These are phyloP conservation scores for Helminthosporium solani DNA, from an alignment of 2,329 filamentous ascomycete species.

Conservation along the genomic window DNA sequence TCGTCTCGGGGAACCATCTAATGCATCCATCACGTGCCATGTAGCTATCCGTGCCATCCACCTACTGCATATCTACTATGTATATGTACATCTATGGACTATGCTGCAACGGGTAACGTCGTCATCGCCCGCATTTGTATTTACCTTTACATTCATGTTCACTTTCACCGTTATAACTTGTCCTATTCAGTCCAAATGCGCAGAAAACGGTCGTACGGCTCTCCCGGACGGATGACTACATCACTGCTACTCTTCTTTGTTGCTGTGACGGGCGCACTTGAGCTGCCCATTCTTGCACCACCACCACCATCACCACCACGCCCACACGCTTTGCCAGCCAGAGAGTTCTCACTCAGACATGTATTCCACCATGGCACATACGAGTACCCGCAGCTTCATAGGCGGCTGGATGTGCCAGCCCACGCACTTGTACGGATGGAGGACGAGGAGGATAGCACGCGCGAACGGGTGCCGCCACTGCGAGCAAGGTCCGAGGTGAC, in stretches of 20 bases:
- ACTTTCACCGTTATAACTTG: background rate
- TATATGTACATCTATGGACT: slow-evolving; percentile 3
- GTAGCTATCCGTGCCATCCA: slow-evolving; percentile 1
- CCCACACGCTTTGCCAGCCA: slow-evolving; percentile 18
- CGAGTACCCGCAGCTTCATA: slow-evolving; percentile 72
- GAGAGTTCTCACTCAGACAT: slow-evolving; percentile 65
- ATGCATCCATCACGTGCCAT: background rate
- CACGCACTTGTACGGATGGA: slow-evolving; percentile 64
- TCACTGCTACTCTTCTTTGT: slow-evolving; percentile 67
- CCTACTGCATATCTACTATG: too few relatives aligned
- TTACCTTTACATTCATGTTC: too few relatives aligned
- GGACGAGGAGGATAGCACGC: slow-evolving; percentile 60
- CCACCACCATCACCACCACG: slow-evolving; percentile 26
- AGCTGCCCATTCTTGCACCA: slow-evolving; percentile 30
- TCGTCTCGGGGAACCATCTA: too few relatives aligned
- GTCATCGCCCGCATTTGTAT: slow-evolving; percentile 13
- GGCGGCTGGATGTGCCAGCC: slow-evolving; percentile 68
- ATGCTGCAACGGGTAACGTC: slow-evolving; percentile 6
- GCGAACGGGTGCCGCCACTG: slow-evolving; percentile 49
- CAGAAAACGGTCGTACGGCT: slow-evolving; percentile 44
- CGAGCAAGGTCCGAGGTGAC: slow-evolving; percentile 61
- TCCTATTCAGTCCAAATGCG: slow-evolving; percentile 23
- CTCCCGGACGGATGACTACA: slow-evolving; percentile 64
- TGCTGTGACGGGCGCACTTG: slow-evolving; percentile 52
- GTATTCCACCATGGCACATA: slow-evolving; percentile 90